Conservation (phyloP, 352 stramenopile species). For the Thraustochytrium sp. region DNA sequence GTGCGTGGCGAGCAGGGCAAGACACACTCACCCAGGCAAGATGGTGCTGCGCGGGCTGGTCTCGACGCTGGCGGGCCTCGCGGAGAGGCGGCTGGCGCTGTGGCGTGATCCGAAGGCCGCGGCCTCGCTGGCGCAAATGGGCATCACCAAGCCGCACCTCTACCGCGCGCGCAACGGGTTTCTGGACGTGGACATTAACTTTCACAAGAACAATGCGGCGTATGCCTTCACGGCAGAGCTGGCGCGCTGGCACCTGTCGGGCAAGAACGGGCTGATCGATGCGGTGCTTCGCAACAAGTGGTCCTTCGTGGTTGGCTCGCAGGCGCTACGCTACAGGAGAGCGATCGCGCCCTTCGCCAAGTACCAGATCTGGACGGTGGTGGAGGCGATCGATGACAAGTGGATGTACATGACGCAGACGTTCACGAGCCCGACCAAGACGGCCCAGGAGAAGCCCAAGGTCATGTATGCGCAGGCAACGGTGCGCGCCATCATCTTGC, state of each 20-base stretch:
- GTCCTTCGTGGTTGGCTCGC: neutral
- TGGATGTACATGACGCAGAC: conserved; percentile 43
- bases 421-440: neutral
- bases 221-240: conserved; percentile 76
- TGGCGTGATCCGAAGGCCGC: neutral
- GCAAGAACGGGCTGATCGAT: conserved; percentile 16
- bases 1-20: too few species aligned
- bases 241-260: conserved; percentile 68
- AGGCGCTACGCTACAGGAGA: conserved; percentile 4
- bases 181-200: conserved; percentile 71
- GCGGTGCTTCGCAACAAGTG: neutral
- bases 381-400: conserved; percentile 7
- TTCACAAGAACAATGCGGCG: conserved; percentile 73
- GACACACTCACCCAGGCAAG: too few species aligned
- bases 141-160: conserved; percentile 61
- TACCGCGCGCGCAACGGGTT: conserved; percentile 63
- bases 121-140: conserved; percentile 51
- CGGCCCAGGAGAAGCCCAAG: neutral
- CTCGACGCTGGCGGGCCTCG: neutral
- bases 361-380: conserved; percentile 11
- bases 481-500: conserved; percentile 34
- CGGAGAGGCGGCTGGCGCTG: neutral
- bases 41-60: neutral
- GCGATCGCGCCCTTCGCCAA: conserved; percentile 30
- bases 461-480: neutral